These are phyloP conservation scores for Aspergillus floridensis DNA, from an alignment of 2,329 filamentous ascomycete species.

Conservation along the genomic window DNA sequence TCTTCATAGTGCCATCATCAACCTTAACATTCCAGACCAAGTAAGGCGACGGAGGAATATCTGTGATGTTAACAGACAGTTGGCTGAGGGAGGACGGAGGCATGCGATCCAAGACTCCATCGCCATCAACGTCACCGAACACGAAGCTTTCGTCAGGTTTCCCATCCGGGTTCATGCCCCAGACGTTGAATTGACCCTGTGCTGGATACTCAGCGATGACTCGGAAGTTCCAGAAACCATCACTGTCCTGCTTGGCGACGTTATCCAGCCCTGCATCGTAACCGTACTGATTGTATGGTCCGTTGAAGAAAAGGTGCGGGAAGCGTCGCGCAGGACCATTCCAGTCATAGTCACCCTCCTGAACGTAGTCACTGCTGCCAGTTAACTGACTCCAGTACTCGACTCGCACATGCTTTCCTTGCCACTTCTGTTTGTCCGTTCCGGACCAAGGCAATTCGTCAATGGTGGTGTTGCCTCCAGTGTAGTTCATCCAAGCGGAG, in stretches of 20 bases:
- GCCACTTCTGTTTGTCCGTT: conserved; percentile 58
- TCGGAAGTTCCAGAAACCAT: conserved; percentile 57
- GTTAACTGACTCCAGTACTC: conserved; percentile 62
- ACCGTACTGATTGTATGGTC: conserved; percentile 62
- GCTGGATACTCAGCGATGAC: conserved; percentile 65
- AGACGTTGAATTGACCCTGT: conserved; percentile 61
- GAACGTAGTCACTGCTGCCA: conserved; percentile 59
- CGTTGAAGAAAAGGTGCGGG: conserved; percentile 63
- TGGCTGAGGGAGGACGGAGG: conserved; percentile 57
- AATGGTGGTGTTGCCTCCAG: conserved; percentile 51
- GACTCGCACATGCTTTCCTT: conserved; percentile 60
- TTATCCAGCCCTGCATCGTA: conserved; percentile 61
- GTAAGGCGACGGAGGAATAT: conserved; percentile 53
- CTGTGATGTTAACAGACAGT: conserved; percentile 59
- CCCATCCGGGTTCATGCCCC: conserved; percentile 65
- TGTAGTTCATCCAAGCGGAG: conserved; percentile 58
- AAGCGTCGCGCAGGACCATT: conserved; percentile 49
- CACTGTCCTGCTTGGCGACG: conserved; percentile 48
- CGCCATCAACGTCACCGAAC: conserved; percentile 61
- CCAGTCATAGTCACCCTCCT: conserved; percentile 56
- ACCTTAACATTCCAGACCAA: conserved; percentile 56
- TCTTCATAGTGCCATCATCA: conserved; percentile 55
- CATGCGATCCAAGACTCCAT: conserved; percentile 60
- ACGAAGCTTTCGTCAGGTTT: conserved; percentile 59
- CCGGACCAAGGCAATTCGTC: conserved; percentile 56